Evolutionary conservation across 805 yeast species (phyloP), one percentile per base, ranked within the genome.

Genomic region (Candida ipomoeae): DNA sequence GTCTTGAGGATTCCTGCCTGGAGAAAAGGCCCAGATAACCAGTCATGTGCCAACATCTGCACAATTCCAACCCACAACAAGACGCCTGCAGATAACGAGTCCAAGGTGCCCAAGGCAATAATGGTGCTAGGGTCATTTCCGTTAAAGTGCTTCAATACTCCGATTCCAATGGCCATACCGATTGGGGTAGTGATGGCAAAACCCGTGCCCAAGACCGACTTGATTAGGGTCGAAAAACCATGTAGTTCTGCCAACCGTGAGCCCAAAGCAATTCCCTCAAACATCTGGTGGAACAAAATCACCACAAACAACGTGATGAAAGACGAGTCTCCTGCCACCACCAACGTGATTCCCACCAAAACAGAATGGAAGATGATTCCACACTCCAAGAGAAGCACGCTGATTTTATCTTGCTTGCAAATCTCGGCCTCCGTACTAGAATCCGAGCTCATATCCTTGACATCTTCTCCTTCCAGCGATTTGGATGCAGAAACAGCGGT

Each of bases 101-200:
- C 70, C 46, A 67, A 56, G 11, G 67, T 64, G 3, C 70, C 71
- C 31, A 64, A 50, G n/a, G 66, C 69, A 40, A 67, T 60, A n/a
- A 65, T 51, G 6, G 71, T 65, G 32, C 54, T 47, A 8, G 62
- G 62, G 34, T 65, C 63, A 45, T 65, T 64, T 11, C 68, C 69
- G 44, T 63, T 62, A 51, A 63, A 67, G 23, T 36, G 23, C n/a
- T 44, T 15, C 40, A 44, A 44, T 5, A 85, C 87, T 41, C 89
- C 90, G 32, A 88, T 66, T 40, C 96, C 96, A 57, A 87, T 80
- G 4, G 85, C 89, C 58, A 85, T 78, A 2, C 92, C 85, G 43
- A 86, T 69, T 1, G 95, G 95, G 0, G 94, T 84, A 13, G 84
- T 74, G 4, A 85, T 42, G 2, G 53, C 44, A 40, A 37, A 52